A percentile compares a stretch with the other conserved stretches of the same genome.
These are phyloP conservation scores for Leishmania turanica DNA, from an alignment of 208 protist species.

Conservation along the genomic window DNA sequence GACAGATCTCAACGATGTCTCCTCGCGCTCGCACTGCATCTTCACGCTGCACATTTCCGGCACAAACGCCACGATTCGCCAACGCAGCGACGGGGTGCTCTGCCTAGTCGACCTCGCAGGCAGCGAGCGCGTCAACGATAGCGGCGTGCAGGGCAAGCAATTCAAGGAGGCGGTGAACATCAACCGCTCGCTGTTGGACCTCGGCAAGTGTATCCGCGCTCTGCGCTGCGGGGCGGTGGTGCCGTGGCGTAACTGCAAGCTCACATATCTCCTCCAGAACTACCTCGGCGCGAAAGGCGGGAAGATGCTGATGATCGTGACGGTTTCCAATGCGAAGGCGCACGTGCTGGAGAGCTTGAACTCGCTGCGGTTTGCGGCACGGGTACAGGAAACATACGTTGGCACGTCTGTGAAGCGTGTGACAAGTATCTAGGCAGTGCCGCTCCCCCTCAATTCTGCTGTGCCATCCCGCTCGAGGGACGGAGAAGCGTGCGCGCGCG, in stretches of 20 bases:
- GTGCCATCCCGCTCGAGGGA: neutral
- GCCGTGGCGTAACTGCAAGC: constrained; percentile 92
- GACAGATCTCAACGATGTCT: constrained; percentile 90
- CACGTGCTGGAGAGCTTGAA: constrained; percentile 86
- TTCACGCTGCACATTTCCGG: constrained; percentile 83
- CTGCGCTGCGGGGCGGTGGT: constrained; percentile 71
- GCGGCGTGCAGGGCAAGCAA: constrained; percentile 84
- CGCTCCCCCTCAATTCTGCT: neutral
- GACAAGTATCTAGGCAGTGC: constrained; percentile 41
- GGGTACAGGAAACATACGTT: constrained; percentile 89
- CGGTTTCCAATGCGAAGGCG: constrained; percentile 70
- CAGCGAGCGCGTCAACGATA: constrained; percentile 92
- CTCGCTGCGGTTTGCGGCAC: constrained; percentile 93
- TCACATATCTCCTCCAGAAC: constrained; percentile 93
- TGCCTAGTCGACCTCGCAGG: constrained; percentile 95
- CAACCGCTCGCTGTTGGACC: constrained; percentile 88
- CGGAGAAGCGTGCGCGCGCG: neutral
- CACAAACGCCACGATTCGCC: constrained; percentile 59
- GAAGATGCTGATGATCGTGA: constrained; percentile 95
- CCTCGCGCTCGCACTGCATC: constrained; percentile 92
- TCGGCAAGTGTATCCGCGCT: constrained; percentile 94
- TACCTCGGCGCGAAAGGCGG: constrained; percentile 86
- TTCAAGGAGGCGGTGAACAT: constrained; percentile 94
- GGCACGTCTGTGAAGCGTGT: constrained; percentile 81
- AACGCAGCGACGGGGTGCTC: constrained; percentile 77